These are phyloP conservation scores for Megacollybia marginata DNA, from an alignment of 768 basidiomycete genomes.

Conservation along the genomic window DNA sequence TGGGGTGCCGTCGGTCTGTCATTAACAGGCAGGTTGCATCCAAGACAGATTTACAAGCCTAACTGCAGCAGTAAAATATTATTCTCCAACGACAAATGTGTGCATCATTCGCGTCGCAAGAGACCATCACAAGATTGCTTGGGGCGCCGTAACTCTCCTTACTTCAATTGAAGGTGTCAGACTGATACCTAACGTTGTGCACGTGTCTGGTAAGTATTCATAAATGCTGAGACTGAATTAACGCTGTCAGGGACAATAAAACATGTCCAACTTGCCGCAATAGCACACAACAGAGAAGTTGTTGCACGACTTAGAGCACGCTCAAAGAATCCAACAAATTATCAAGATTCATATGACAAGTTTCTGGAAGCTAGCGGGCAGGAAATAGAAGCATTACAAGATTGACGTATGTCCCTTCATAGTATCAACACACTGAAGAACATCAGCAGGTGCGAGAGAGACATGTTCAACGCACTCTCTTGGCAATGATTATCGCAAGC, in stretches of 20 bases:
- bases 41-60: not conserved
- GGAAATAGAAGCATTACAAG: constrained; percentile 63
- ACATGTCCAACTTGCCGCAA: constrained; percentile 73
- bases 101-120: constrained; percentile 83
- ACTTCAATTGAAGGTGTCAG: constrained; percentile 49
- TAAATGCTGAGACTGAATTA: not conserved
- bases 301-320: constrained; percentile 59
- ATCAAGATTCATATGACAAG: constrained; percentile 53
- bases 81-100: constrained; percentile 73
- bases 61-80: constrained; percentile 67
- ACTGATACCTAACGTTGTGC: constrained; percentile 71
- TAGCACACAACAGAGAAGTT: constrained; percentile 63
- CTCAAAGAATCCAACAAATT: constrained; percentile 48
- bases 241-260: constrained; percentile 68
- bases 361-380: constrained; percentile 49
- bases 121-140: constrained; percentile 72
- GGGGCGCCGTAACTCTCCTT: constrained; percentile 73
- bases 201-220: constrained; percentile 61
- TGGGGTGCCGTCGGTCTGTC: constrained; percentile 78
- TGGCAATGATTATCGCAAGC: no score
- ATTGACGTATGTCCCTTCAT: constrained; percentile 23
- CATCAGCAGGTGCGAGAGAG: no score
- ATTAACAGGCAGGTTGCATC: constrained; percentile 47
- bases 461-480: no score
- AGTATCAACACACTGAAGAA: no score